Conservation (phyloP, 306 rosid genomes). For the Acacia acuminata region DNA sequence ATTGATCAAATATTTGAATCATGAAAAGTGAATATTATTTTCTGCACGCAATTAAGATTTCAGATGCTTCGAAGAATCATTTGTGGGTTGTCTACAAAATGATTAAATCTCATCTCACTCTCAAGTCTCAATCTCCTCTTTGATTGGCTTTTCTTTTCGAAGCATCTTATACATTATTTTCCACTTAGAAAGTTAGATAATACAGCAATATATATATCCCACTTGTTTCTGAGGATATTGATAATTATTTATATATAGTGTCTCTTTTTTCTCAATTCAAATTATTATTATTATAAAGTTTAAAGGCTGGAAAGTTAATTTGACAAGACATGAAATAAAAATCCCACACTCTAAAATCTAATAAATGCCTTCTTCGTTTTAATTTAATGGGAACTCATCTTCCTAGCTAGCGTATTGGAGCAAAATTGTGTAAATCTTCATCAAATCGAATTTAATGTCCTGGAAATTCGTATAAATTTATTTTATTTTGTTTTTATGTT, state of each 20-base stretch:
- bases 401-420: neutral
- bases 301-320: constrained; percentile 44
- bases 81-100: constrained; percentile 38
- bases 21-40: constrained; percentile 2
- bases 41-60: constrained; percentile 27
- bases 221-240: constrained; percentile 25
- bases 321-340: constrained; percentile 37
- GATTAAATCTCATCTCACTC: constrained; percentile 19
- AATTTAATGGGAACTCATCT: too few relatives aligned
- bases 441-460: constrained; percentile 22
- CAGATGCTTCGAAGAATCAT: constrained; percentile 41
- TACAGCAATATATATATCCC: constrained; percentile 40
- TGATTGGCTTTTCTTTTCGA: constrained; percentile 34
- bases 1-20: neutral
- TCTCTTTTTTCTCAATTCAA: neutral
- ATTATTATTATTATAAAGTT: constrained; percentile 19
- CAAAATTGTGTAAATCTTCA: constrained; percentile 23
- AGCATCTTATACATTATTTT: constrained; percentile 1
- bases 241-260: neutral
- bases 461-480: neutral
- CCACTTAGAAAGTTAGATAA: neutral
- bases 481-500: too few relatives aligned
- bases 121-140: neutral
- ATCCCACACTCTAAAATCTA: neutral
- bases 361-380: too few relatives aligned